Conservation (phyloP, 768 basidiomycete species). For the Lactarius sanguifluus region DNA sequence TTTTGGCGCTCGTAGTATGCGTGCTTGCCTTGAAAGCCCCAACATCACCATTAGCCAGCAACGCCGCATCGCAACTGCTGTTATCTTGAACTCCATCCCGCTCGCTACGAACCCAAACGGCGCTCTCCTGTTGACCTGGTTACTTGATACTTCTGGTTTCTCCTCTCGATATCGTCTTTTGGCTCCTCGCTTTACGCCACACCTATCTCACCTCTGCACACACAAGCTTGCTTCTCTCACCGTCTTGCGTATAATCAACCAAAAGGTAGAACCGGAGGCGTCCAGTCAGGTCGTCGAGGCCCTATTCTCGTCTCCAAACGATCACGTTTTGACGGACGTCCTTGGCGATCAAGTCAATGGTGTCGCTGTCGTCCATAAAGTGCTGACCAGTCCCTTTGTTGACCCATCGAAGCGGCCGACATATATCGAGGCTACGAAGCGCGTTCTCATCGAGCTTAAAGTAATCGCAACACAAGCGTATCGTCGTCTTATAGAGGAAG, state of each 20-base stretch:
- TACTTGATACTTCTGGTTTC: conserved; percentile 92
- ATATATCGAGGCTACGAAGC: conserved; percentile 85
- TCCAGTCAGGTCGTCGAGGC: conserved; percentile 84
- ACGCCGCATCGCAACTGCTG: conserved; percentile 90
- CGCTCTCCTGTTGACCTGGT: conserved; percentile 92
- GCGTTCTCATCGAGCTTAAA: conserved; percentile 86
- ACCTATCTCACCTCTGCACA: conserved; percentile 94
- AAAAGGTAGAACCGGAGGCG: conserved; percentile 90
- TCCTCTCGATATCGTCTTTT: conserved; percentile 93
- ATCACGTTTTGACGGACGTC: conserved; percentile 91
- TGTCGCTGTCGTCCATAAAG: conserved; percentile 89
- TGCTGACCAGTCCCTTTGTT: conserved; percentile 83
- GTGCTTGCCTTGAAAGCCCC: conserved; percentile 92
- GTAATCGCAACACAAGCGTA: conserved; percentile 95
- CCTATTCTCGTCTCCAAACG: conserved; percentile 84
- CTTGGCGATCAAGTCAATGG: conserved; percentile 96
- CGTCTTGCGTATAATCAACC: conserved; percentile 93
- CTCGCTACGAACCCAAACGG: conserved; percentile 98
- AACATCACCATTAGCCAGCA: conserved; percentile 86
- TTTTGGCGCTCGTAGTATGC: conserved; percentile 96
- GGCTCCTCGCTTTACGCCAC: conserved; percentile 94
- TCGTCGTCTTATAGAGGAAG: conserved; percentile 90
- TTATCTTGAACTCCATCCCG: conserved; percentile 96
- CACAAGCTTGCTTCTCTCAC: conserved; percentile 97
- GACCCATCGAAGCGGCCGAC: conserved; percentile 64